Base-by-base conservation (phyloP, 2,329 filamentous ascomycete genomes). In the Verticillium longisporum region DNA sequence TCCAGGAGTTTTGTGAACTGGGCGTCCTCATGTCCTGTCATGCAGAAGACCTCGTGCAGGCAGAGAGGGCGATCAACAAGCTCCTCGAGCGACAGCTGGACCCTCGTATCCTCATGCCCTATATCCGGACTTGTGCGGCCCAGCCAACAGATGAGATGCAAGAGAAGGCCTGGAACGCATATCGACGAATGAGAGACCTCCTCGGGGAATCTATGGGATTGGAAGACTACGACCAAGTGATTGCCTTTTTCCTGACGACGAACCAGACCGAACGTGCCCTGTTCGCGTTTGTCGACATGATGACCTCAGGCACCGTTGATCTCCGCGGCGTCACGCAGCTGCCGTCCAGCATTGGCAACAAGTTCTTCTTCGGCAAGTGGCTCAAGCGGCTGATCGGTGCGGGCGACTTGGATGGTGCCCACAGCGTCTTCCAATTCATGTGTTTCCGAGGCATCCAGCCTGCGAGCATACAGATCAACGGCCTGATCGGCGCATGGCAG, bases 311-410 rank as follows among this genome's bases (percentile, higher is more conserved):
- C 5, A 71, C 78, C 55, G 72, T 85, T 60, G 78, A 84, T 61
- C 68, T 84, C 57, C 76, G 75, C 58, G 76, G 75, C 61, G 70
- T 66, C 57, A 67, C 69, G 7, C 71, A 68, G 58, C 73, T 85
- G 61, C 83, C 83, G 1, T 75, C 77, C 1, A 74, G 77, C 9
- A 73, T 86, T 45, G 78, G 77, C 57, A 95, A 96, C 72, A 87
- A 88, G 64, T 94, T 92, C 74, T 91, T 97, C 73, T 89, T 92
- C 66, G 90, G 88, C 37, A 93, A 91, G 68, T 97, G 92, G 93
- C 82, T 96, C 69, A 94, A 94, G 73, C 86, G 89, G 57, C 83
- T 96, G 9, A 89, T 96, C 61, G 88, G 88, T 15, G 84, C 87
- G 61, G 87, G 86, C 2, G 84, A 92, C 65, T 75, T 90, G 14